Base-by-base conservation (phyloP, 2,329 filamentous ascomycete genomes). In the Didymella lethalis region DNA sequence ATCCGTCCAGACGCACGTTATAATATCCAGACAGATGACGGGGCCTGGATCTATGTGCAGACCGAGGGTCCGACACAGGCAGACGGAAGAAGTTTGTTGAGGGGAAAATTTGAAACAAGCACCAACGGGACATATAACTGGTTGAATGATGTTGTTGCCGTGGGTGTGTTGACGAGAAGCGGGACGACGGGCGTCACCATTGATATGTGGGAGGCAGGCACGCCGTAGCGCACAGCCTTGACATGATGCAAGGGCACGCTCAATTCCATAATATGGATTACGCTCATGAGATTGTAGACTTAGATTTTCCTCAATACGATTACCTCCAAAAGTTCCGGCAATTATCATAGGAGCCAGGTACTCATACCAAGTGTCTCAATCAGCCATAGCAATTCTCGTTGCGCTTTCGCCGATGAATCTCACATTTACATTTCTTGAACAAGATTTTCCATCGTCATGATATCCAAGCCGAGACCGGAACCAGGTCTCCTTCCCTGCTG, bases 1-100 rank as follows among this genome's bases (percentile, higher is more conserved):
- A 71, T 75, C 53, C 69, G 67, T 3, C 74, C 76, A 0, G 74
- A 78, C 51, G 75, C 76, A 7, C 63, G 77, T 14, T 78, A 78
- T 54, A 76, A 76, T 20, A 64, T 78, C 12, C 69, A 66, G 34
- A 78, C 75, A 0, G 59, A 77, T 44, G 75, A 78, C 29, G 74
- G 75, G 0, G 69, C 72, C 5, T 68, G 72, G 44, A 69, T 78
- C 7, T 75, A 68, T 20, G 65, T 78, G 10, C 67, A 69, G 61
- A 77, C 75, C 1, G 66, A 65, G 16, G 76, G 77, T 0, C 67
- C 69, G 16, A 64, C 68, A 7, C 66, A 69, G 16, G 50, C 66
- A 3, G 65, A 66, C 49, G 74, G 71, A 4, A 62, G 64, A 0
- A 65, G 75, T 26, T 67, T 77, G 64, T 26, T 78, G 56, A 59